Percentiles rank a stretch among this genome's conserved stretches.
phyloP scores from a whole-genome alignment of 169 alveolate species.

The Neospora caninum region DNA sequence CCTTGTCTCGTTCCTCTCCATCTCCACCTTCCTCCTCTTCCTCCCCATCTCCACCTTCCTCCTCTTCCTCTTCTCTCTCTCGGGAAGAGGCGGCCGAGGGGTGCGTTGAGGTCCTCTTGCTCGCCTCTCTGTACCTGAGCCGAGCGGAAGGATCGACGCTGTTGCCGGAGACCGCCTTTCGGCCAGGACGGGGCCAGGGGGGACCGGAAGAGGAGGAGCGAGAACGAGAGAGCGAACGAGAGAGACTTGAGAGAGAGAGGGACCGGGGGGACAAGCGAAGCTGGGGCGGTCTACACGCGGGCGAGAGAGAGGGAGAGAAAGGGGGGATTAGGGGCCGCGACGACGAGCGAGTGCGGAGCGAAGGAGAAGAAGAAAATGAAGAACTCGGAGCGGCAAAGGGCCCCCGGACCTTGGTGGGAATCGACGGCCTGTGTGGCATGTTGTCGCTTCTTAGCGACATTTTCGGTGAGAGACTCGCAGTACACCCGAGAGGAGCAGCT shows the following conservation, averaged over 20 bases:
- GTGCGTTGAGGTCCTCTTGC: constrained; percentile 9
- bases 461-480: neutral
- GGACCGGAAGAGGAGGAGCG: neutral
- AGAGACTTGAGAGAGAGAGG: neutral
- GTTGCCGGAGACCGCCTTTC: neutral
- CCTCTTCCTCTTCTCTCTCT: neutral
- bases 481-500: too few species aligned
- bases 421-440: neutral
- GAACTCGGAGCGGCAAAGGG: neutral
- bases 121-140: neutral
- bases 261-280: too few species aligned
- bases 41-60: neutral
- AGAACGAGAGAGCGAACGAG: neutral
- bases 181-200: neutral
- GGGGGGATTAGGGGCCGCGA: too few species aligned
- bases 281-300: too few species aligned
- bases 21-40: neutral
- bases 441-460: constrained; percentile 1
- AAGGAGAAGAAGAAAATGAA: neutral
- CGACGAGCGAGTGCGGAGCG: neutral
- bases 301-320: too few species aligned
- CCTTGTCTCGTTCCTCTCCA: neutral
- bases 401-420: neutral
- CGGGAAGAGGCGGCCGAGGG: neutral
- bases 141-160: neutral